A percentile compares a stretch with the other conserved stretches of the same genome.
phyloP scores from a whole-genome alignment of 1,284 basidiomycete genomes.

The Rhodotorula sp. region DNA sequence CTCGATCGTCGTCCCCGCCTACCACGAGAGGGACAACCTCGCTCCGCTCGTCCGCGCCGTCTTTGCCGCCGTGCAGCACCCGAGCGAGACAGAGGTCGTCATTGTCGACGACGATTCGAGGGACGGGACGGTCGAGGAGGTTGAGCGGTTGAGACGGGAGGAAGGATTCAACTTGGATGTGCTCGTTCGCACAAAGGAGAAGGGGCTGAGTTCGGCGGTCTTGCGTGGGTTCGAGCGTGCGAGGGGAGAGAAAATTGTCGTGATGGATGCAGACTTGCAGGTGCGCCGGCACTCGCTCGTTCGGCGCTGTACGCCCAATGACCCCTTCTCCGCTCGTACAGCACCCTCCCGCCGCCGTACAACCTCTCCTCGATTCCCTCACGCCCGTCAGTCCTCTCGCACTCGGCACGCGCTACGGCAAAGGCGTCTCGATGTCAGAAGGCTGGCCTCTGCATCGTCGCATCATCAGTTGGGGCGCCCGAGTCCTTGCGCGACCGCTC shows the following conservation, averaged over 20 bases:
- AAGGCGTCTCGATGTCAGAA: conserved; percentile 53
- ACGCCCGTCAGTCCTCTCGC: conserved; percentile 49
- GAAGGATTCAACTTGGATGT: conserved; percentile 53
- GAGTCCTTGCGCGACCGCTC: conserved; percentile 52
- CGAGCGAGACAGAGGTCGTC: conserved; percentile 51
- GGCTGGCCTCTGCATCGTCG: conserved; percentile 54
- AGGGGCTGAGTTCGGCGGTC: conserved; percentile 54
- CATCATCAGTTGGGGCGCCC: conserved; percentile 53
- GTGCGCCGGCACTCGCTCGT: conserved; percentile 13
- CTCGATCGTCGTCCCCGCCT: conserved; percentile 56
- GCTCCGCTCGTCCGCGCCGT: conserved; percentile 52
- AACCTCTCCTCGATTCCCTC: conserved; percentile 49
- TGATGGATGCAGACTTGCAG: conserved; percentile 55
- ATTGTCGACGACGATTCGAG: conserved; percentile 56
- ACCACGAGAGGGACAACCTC: conserved; percentile 54
- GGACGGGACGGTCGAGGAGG: conserved; percentile 54
- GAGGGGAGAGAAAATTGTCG: conserved; percentile 51
- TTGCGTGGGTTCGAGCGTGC: conserved; percentile 54
- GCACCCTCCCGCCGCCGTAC: conserved; percentile 54
- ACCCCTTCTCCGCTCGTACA: conserved; percentile 23
- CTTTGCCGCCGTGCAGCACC: conserved; percentile 43
- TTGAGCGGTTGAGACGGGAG: conserved; percentile 50
- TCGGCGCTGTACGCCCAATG: too few relatives aligned
- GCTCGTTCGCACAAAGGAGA: conserved; percentile 52
- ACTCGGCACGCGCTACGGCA: conserved; percentile 54